Conservation (phyloP, 495 filamentous ascomycete species). For the Choiromyces venosus region DNA sequence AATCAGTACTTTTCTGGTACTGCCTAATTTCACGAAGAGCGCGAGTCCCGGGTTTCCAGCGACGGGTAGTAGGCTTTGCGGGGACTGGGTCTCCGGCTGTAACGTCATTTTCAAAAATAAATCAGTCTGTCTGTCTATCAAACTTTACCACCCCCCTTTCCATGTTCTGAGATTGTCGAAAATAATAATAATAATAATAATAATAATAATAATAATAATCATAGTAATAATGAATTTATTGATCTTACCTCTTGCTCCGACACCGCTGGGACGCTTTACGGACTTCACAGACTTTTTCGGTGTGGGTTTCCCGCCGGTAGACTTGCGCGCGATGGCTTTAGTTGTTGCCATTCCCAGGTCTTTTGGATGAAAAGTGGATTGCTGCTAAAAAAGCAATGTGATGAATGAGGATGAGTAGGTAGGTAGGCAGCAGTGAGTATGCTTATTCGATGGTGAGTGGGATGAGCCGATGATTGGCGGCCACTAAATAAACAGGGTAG, state of each 20-base stretch:
- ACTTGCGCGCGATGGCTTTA: conserved; percentile 6
- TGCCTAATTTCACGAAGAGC: conserved; percentile 80
- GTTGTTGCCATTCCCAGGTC: neutral
- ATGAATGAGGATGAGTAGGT: neutral
- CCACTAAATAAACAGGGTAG: neutral
- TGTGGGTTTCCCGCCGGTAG: conserved; percentile 3
- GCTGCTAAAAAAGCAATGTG: neutral
- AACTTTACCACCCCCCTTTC: neutral
- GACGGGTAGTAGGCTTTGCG: conserved; percentile 51
- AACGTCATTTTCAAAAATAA: neutral
- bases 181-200: neutral
- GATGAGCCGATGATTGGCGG: conserved; percentile 10
- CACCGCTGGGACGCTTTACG: conserved; percentile 5
- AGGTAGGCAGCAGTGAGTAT: neutral
- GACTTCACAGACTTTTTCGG: neutral
- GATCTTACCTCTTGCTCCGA: conserved; percentile 17
- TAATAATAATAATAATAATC: conserved; percentile 8
- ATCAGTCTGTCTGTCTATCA: neutral
- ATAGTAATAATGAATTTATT: neutral
- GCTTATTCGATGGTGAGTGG: neutral
- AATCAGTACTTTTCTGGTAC: conserved; percentile 76
- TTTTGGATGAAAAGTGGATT: neutral
- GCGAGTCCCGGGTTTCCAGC: conserved; percentile 79
- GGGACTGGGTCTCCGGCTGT: conserved; percentile 70
- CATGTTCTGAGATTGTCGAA: neutral